These are phyloP conservation scores for Ceratobasidium papillatum DNA, from an alignment of 1,284 basidiomycete genomes.

Conservation along the genomic window DNA sequence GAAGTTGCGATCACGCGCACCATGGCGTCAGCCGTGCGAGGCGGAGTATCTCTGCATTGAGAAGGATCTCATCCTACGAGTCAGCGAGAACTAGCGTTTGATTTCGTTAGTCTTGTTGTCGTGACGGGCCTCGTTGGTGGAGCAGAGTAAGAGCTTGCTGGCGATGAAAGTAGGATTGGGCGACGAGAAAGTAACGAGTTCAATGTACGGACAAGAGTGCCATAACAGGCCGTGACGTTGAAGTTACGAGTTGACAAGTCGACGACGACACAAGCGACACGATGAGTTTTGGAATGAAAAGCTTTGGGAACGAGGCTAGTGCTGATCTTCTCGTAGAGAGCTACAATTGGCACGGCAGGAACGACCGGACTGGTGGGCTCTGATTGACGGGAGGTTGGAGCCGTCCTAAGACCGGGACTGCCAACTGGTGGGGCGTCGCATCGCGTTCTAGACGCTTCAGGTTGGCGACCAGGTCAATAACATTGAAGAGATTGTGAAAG, in stretches of 20 bases:
- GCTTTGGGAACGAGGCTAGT: slow-evolving; percentile 61
- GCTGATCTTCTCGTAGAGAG: slow-evolving; percentile 86
- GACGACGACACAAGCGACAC: slow-evolving; percentile 81
- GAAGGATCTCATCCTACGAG: slow-evolving; percentile 98
- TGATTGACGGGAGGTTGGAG: slow-evolving; percentile 86
- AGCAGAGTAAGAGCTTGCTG: slow-evolving; percentile 88
- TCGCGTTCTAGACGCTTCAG: slow-evolving; percentile 92
- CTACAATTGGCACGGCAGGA: slow-evolving; percentile 70
- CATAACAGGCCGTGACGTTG: slow-evolving; percentile 88
- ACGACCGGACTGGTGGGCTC: slow-evolving; percentile 74
- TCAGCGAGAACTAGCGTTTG: slow-evolving; percentile 97
- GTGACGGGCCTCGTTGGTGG: slow-evolving; percentile 79
- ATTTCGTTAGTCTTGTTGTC: slow-evolving; percentile 79
- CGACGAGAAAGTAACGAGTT: slow-evolving; percentile 68
- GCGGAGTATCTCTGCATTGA: slow-evolving; percentile 95
- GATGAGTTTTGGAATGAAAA: slow-evolving; percentile 70
- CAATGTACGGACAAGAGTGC: slow-evolving; percentile 78
- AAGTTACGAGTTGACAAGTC: slow-evolving; percentile 92
- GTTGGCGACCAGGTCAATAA: slow-evolving; percentile 92
- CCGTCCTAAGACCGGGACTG: slow-evolving; percentile 84
- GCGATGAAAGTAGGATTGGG: slow-evolving; percentile 76
- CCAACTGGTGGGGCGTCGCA: slow-evolving; percentile 95
- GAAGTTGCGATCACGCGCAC: slow-evolving; percentile 98
- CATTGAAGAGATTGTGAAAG: slow-evolving; percentile 93
- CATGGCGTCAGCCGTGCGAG: slow-evolving; percentile 98